Conservation (phyloP, 179 eudicot genomes). For the Beta corolliflora region DNA sequence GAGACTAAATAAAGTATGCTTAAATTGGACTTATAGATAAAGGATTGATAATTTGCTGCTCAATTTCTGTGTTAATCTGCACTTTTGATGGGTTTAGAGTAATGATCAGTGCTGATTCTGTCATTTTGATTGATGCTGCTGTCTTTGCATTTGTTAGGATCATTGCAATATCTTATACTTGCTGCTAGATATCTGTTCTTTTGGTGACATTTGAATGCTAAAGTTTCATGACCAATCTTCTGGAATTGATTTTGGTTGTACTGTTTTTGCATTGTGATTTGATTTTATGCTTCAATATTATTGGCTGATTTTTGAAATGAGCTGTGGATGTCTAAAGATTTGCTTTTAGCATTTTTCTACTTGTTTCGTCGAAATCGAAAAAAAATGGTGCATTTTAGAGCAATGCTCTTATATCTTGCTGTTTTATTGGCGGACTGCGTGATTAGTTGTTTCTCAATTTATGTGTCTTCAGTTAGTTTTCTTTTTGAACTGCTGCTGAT, state of each 20-base stretch:
- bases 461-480: background rate
- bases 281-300: background rate
- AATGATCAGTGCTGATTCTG: slow-evolving; percentile 22
- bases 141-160: slow-evolving; percentile 9
- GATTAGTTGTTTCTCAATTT: background rate
- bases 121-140: slow-evolving; percentile 16
- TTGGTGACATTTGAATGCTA: background rate
- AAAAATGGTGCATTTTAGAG: background rate
- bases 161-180: slow-evolving; percentile 9
- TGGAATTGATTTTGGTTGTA: slow-evolving; percentile 7
- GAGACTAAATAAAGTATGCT: slow-evolving; percentile 16
- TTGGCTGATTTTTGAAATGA: background rate
- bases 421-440: background rate
- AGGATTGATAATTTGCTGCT: slow-evolving; percentile 6
- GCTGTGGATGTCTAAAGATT: background rate
- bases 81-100: slow-evolving; percentile 17
- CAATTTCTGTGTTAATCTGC: slow-evolving; percentile 11
- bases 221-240: background rate
- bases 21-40: slow-evolving; percentile 14
- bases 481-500: background rate
- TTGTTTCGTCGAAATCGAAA: background rate
- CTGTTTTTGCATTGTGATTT: background rate
- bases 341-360: background rate
- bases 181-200: background rate
- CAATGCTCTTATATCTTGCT: slow-evolving; percentile 8